Base-by-base conservation (phyloP, 768 basidiomycete genomes). In the Collybiopsis confluens region DNA sequence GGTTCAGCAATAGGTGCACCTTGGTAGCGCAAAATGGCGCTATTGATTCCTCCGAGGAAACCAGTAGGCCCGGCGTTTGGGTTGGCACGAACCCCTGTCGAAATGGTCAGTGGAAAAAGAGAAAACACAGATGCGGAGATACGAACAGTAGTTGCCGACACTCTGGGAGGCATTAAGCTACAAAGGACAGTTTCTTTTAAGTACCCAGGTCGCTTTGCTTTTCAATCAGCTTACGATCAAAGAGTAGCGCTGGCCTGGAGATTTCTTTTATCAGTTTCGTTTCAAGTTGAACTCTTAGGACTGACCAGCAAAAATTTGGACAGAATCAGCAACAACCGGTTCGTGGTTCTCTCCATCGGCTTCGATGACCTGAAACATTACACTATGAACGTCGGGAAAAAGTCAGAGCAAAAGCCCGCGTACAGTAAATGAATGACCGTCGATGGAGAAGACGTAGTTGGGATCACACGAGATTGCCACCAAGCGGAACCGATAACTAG, bases 91-190 rank as follows among this genome's bases (percentile, higher is more conserved):
- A 73, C 62, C 69, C 57, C 59, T 58, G 40, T 16, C 7, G 18
- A 28, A 33, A 33, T 13, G 45, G 26, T n/a, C 3, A 40, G 10
- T 20, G 57, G 49, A 49, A 4, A 21, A 46, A 45, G 18, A n/a
- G 28, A 21, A 2, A 30, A 16, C 35, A 20, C 33, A 2, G 6
- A 11, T 11, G 4, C 37, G n/a, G 18, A 30, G 21, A 38, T 4
- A 41, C 42, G 50, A 45, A 68, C 76, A 78, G 59, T 78, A 80
- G 58, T 79, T 80, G 36, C 59, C 67, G 10, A 75, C 64, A 6
- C 65, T 58, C 52, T 76, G 68, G 59, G 71, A 68, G 8, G 78
- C 76, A 1, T 68, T 65, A 13, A 80, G 58, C 56, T 57, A 38
- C 5, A 30, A 44, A 18, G n/a, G 7, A 33, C 8, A 35, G 20